Percentiles rank a stretch among this genome's conserved stretches.
These are phyloP conservation scores for Entomortierella beljakovae DNA, from an alignment of 192 early-diverging fungal species.

Conservation along the genomic window DNA sequence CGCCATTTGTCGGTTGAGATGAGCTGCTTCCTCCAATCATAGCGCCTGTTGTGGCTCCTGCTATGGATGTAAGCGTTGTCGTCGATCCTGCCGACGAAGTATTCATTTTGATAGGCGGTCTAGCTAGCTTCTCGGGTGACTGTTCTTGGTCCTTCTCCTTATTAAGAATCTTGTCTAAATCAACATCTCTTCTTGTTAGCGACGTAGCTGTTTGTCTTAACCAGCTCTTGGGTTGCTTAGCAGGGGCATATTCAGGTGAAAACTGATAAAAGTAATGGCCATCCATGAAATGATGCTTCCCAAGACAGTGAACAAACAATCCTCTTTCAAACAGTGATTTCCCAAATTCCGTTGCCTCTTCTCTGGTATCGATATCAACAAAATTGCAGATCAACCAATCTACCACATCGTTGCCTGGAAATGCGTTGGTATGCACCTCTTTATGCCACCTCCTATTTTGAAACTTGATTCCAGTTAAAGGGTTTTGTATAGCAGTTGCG, in stretches of 20 bases:
- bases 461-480: constrained; percentile 71
- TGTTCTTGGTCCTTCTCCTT: constrained; percentile 25
- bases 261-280: constrained; percentile 92
- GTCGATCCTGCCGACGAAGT: constrained; percentile 11
- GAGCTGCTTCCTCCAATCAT: background rate
- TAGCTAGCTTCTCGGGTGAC: constrained; percentile 15
- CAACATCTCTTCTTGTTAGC: constrained; percentile 27
- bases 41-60: background rate
- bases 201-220: constrained; percentile 55
- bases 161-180: constrained; percentile 27
- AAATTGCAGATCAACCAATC: constrained; percentile 89
- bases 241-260: constrained; percentile 61
- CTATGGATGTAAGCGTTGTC: constrained; percentile 9
- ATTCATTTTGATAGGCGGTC: constrained; percentile 30
- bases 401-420: constrained; percentile 87
- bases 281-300: constrained; percentile 82
- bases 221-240: constrained; percentile 58
- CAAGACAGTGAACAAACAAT: constrained; percentile 72
- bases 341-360: constrained; percentile 83
- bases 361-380: constrained; percentile 77
- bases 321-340: constrained; percentile 81
- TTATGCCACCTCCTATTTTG: constrained; percentile 91
- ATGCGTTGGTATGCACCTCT: constrained; percentile 73
- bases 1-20: constrained; percentile 17
- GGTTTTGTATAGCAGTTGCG: constrained; percentile 78